These are phyloP conservation scores for Daldinia bambusicola DNA, from an alignment of 495 filamentous ascomycete genomes.

Conservation along the genomic window DNA sequence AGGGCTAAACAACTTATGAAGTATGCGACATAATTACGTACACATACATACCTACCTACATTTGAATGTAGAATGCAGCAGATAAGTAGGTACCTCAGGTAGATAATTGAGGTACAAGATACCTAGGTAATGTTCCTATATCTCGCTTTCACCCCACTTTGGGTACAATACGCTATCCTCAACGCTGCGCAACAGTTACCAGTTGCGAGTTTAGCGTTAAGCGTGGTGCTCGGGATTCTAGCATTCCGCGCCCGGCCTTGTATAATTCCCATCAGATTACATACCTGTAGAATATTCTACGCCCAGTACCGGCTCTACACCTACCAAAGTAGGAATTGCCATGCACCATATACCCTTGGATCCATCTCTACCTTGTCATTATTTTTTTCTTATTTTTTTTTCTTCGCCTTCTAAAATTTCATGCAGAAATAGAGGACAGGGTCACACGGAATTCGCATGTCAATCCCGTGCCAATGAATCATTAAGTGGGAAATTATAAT, in stretches of 20 bases:
- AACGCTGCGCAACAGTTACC: slow-evolving; percentile 2
- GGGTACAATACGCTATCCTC: neutral
- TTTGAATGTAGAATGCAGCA: neutral
- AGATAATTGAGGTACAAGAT: too few relatives aligned
- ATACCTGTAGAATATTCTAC: neutral
- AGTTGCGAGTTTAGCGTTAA: slow-evolving; percentile 21
- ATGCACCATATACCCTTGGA: neutral
- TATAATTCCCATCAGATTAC: slow-evolving; percentile 26
- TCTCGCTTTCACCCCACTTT: neutral
- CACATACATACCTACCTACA: too few relatives aligned
- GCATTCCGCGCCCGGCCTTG: slow-evolving; percentile 21
- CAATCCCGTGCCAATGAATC: slow-evolving; percentile 16
- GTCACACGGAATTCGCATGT: neutral
- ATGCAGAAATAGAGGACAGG: neutral
- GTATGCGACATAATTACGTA: neutral
- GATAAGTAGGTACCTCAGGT: neutral
- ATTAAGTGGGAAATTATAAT: slow-evolving; percentile 6
- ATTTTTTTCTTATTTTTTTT: neutral
- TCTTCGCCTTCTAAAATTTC: neutral
- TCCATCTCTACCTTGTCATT: neutral
- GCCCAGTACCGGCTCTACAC: neutral
- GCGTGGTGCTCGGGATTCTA: slow-evolving; percentile 31
- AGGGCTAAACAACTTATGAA: neutral
- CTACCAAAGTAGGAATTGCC: slow-evolving; percentile 18
- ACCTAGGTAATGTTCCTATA: neutral